Base-by-base conservation (phyloP, 1,284 basidiomycete genomes). In the Phylloboletellus chloephorus region DNA sequence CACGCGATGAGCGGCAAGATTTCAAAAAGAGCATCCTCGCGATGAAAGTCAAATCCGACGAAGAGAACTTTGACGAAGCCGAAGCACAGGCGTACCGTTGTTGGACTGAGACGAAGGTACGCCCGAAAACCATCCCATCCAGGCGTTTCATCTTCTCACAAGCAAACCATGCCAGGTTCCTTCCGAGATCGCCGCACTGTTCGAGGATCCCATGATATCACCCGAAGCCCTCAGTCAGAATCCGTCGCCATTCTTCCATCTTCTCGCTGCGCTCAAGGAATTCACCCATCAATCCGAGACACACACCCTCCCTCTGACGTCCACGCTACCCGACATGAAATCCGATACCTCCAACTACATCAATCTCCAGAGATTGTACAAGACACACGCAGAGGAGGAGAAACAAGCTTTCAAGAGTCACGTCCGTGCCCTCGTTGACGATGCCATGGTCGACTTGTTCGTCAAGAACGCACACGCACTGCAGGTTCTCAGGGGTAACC, bases 41-140 rank as follows among this genome's bases (percentile, higher is more conserved):
- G 2, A 76, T 79, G 70, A 80, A 76, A 52, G 61, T 73, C 45
- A 89, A 91, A 53, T 56, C 67, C 0, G 95, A 98, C 61, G 89
- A 95, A 55, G 95, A 98, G 67, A 98, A 98, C 67, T 92, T 93
- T 60, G 94, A 97, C 51, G 93, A 96, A 63, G 93, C 92, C 1
- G 76, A 86, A 50, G 72, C 80, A 2, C 82, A 93, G 62, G 83
- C 85, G 0, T 87, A 86, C 61, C 75, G 87, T 26, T 79, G 76
- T 39, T 89, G 80, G 75, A 73, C 76, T 0, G 69, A 74, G 31
- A 83, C 82, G 9, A 61, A 71, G 37, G 79, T 76, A 31, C 42
- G 68, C 47, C 21, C 17, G 28, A 16, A 37, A n/a, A 30, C 25
- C 12, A 34, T 45, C 8, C n/a, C 15, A 16, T 2, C 13, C 17